Conservation (phyloP, 2,329 filamentous ascomycete genomes). For the Diaporthe caulivora region DNA sequence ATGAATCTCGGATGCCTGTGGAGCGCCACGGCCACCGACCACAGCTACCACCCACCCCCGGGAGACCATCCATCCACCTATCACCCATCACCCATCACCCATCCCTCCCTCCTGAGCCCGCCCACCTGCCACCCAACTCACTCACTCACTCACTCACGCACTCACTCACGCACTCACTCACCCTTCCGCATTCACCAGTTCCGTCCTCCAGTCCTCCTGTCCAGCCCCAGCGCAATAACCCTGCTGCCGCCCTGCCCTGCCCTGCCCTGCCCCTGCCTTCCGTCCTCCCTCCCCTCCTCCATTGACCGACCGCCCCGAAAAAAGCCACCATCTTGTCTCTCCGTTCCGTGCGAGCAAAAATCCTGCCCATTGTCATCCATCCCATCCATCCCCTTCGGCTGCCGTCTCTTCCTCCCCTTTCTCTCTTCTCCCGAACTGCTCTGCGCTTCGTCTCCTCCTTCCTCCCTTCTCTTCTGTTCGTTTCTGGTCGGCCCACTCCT, state of each 20-base stretch:
- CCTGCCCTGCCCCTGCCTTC: slow-evolving; percentile 28
- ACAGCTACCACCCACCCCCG: slow-evolving; percentile 28
- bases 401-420: slow-evolving; percentile 18
- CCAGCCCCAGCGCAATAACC: slow-evolving; percentile 37
- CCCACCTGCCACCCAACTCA: slow-evolving; percentile 30
- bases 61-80: not conserved
- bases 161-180: not conserved
- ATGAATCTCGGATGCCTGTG: slow-evolving; percentile 37
- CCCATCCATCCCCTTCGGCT: slow-evolving; percentile 19
- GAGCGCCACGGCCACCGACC: slow-evolving; percentile 33
- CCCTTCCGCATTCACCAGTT: slow-evolving; percentile 17
- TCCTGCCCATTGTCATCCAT: slow-evolving; percentile 22
- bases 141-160: not conserved
- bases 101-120: too few species aligned
- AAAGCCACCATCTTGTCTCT: slow-evolving; percentile 35
- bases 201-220: slow-evolving; percentile 2
- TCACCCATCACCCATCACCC: slow-evolving; percentile 10
- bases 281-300: slow-evolving; percentile 42
- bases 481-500: slow-evolving; percentile 20
- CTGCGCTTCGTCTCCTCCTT: not conserved
- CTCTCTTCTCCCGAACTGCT: not conserved
- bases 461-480: slow-evolving; percentile 9
- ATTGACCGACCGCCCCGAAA: slow-evolving; percentile 40
- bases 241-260: slow-evolving; percentile 40
- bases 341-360: slow-evolving; percentile 33